These are phyloP conservation scores for Emmonsiellopsis sp. DNA, from an alignment of 2,329 filamentous ascomycete species.

Conservation along the genomic window DNA sequence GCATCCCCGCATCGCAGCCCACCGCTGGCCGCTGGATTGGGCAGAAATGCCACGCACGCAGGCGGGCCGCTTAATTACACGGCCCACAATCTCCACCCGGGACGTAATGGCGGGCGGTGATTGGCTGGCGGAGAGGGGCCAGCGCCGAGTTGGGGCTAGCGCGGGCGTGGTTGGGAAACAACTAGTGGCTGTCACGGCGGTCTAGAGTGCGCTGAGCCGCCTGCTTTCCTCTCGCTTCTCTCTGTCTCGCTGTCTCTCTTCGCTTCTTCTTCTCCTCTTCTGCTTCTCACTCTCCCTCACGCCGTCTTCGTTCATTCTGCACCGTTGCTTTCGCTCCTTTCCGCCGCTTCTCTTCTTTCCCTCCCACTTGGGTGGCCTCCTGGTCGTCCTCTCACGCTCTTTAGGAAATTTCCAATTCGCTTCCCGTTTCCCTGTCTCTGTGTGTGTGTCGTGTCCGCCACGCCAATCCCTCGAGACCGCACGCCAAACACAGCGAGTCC, in stretches of 20 bases:
- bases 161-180: no score
- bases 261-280: slow-evolving; percentile 6
- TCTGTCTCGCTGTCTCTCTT: slow-evolving; percentile 2
- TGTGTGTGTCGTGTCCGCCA: not conserved
- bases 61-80: no score
- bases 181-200: not conserved
- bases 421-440: not conserved
- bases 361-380: slow-evolving; percentile 32
- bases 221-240: slow-evolving; percentile 9
- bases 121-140: not conserved
- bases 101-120: not conserved
- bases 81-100: no score
- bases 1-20: no score
- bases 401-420: slow-evolving; percentile 24
- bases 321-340: slow-evolving; percentile 9
- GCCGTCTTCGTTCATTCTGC: slow-evolving; percentile 10
- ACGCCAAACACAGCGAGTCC: not conserved
- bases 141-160: no score
- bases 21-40: no score
- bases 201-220: not conserved
- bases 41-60: no score
- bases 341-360: slow-evolving; percentile 20
- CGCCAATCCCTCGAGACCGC: not conserved
- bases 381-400: slow-evolving; percentile 32
- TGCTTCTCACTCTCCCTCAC: slow-evolving; percentile 13